Conservation (phyloP, 2,329 filamentous ascomycete species). For the Trichoderma aggressivum region DNA sequence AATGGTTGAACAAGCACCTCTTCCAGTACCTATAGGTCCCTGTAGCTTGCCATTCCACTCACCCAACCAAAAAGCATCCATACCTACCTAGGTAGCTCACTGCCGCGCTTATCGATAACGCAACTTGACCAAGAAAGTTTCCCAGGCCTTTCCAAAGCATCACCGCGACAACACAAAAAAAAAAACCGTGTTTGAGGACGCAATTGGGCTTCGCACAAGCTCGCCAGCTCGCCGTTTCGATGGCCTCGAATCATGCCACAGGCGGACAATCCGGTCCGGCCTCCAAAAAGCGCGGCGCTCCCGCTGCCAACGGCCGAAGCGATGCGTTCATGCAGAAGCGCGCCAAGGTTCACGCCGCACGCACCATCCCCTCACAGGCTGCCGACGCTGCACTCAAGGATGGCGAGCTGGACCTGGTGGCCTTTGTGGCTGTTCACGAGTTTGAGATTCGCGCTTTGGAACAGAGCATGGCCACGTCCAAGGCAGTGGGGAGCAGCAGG, state of each 20-base stretch:
- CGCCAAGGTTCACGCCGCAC: slow-evolving; percentile 44
- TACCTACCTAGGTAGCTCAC: too few relatives aligned
- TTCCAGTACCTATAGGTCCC: background rate
- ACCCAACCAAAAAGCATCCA: background rate
- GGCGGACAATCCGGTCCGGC: slow-evolving; percentile 27
- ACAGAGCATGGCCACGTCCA: slow-evolving; percentile 73
- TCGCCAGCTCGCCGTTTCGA: slow-evolving; percentile 24
- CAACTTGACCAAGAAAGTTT: background rate
- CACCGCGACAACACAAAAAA: background rate
- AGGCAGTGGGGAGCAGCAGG: slow-evolving; percentile 57
- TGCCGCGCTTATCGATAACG: slow-evolving; percentile 18
- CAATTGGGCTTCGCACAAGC: background rate
- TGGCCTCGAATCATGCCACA: slow-evolving; percentile 27
- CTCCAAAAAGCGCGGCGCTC: slow-evolving; percentile 27
- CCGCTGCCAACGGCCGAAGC: slow-evolving; percentile 25
- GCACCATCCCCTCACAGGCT: slow-evolving; percentile 49
- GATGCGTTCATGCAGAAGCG: slow-evolving; percentile 40
- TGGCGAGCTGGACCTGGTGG: slow-evolving; percentile 80
- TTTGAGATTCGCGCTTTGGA: slow-evolving; percentile 87
- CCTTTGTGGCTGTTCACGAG: slow-evolving; percentile 80
- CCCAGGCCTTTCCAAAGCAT: background rate
- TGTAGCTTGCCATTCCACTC: background rate
- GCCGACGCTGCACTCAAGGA: slow-evolving; percentile 54
- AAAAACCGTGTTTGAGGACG: background rate
- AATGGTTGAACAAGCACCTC: background rate